Evolutionary conservation across 1,284 basidiomycete genomes (phyloP).

Genomic region (Microbotryum violaceum): DNA sequence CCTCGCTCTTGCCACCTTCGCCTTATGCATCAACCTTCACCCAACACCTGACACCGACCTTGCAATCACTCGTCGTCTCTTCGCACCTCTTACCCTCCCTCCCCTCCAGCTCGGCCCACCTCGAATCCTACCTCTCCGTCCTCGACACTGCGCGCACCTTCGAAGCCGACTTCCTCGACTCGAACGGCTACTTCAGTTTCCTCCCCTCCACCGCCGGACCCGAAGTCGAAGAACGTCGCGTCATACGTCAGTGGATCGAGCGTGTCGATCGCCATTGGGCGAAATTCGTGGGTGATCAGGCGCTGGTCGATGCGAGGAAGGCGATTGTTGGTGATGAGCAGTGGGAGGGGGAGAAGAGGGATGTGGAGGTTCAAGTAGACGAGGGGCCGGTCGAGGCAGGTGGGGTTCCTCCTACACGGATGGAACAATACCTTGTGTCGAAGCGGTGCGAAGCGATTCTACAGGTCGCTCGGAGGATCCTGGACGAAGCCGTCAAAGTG

Average conservation of each 20-base stretch:
- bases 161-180: conserved; percentile 16
- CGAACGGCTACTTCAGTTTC: conserved; percentile 20
- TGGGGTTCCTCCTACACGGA: conserved; percentile 4
- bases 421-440: conserved; percentile 40
- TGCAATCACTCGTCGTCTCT: conserved; percentile 26
- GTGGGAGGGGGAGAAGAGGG: conserved; percentile 9
- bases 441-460: conserved; percentile 48
- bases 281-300: conserved; percentile 12
- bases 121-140: conserved; percentile 13
- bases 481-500: conserved; percentile 31
- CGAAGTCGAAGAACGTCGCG: conserved; percentile 20
- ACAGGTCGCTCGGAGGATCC: conserved; percentile 50
- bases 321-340: conserved; percentile 19
- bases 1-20: conserved; percentile 21
- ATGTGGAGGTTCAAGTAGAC: conserved; percentile 21
- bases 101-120: conserved; percentile 9
- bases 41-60: conserved; percentile 20
- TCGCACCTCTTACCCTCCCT: conserved; percentile 21
- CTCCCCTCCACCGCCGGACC: conserved; percentile 7
- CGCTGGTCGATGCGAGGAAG: conserved; percentile 16
- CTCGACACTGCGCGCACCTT: conserved; percentile 10
- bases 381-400: conserved; percentile 4
- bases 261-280: conserved; percentile 25
- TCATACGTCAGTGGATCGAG: conserved; percentile 20
- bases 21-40: conserved; percentile 20